Percentiles rank a stretch among this genome's conserved stretches.
Conservation (phyloP, 2,329 filamentous ascomycete genomes). For the Trichoderma sp. region DNA sequence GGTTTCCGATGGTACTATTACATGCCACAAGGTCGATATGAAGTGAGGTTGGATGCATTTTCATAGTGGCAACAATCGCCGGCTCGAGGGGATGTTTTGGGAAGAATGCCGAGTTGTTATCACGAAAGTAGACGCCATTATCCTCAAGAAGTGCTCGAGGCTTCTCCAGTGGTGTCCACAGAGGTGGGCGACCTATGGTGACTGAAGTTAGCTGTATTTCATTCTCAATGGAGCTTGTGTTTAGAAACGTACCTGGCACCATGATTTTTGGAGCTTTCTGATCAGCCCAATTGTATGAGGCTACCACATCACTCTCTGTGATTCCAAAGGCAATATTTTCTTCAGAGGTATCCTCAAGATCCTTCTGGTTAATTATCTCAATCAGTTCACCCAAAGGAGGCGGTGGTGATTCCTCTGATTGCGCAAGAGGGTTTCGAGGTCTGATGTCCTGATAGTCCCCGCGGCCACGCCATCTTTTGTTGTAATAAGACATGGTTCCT, state of each 20-base stretch:
- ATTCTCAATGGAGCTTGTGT: neutral
- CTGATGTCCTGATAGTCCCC: neutral
- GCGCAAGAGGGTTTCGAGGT: neutral
- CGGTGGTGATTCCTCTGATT: constrained; percentile 16
- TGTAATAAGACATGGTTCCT: neutral
- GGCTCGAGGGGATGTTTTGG: constrained; percentile 52
- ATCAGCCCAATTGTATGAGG: constrained; percentile 53
- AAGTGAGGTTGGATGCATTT: constrained; percentile 23
- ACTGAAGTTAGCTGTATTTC: neutral
- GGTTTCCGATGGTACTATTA: constrained; percentile 58
- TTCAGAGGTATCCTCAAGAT: neutral
- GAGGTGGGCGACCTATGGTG: constrained; percentile 30
- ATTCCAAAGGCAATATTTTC: constrained; percentile 26
- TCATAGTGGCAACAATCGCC: constrained; percentile 42
- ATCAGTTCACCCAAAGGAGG: constrained; percentile 28
- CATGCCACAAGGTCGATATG: constrained; percentile 47
- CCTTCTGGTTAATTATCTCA: constrained; percentile 22
- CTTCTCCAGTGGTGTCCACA: constrained; percentile 36
- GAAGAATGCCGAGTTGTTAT: constrained; percentile 52
- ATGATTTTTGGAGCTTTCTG: constrained; percentile 41
- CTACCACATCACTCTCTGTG: constrained; percentile 38
- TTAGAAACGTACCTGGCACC: constrained; percentile 38
- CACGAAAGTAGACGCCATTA: constrained; percentile 50
- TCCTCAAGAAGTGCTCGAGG: constrained; percentile 40
- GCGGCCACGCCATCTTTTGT: neutral